Conservation (phyloP, 257 asterid genomes). For the Eucommia ulmoides region DNA sequence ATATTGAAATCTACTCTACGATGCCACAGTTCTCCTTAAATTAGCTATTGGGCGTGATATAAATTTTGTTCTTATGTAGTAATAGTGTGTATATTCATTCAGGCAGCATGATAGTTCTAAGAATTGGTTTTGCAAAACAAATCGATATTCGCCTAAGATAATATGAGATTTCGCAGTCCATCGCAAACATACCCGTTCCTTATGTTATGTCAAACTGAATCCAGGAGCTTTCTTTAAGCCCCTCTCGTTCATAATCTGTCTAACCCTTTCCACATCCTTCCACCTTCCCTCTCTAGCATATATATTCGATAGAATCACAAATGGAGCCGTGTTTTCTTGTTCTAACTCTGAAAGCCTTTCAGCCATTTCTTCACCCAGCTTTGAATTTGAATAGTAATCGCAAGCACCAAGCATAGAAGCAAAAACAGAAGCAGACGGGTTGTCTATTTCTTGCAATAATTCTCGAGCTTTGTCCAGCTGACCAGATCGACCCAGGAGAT, state of each 20-base stretch:
- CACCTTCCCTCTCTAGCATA: constrained; percentile 73
- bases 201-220: constrained; percentile 33
- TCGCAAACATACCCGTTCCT: constrained; percentile 2
- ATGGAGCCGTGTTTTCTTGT: constrained; percentile 61
- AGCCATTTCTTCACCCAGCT: constrained; percentile 55
- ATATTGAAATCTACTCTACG: too few species aligned
- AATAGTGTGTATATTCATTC: too few species aligned
- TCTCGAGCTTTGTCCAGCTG: constrained; percentile 55
- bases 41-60: too few species aligned
- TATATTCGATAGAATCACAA: constrained; percentile 70
- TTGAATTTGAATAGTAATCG: constrained; percentile 36
- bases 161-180: too few species aligned
- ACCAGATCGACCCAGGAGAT: constrained; percentile 74
- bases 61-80: too few species aligned
- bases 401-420: constrained; percentile 70
- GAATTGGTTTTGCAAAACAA: too few species aligned
- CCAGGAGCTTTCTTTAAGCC: constrained; percentile 51
- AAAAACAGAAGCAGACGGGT: constrained; percentile 31
- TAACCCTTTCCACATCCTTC: constrained; percentile 53
- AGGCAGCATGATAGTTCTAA: too few species aligned
- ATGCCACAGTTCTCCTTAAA: too few species aligned
- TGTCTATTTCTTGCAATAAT: constrained; percentile 40
- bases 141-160: too few species aligned
- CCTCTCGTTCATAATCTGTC: constrained; percentile 39
- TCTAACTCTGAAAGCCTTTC: constrained; percentile 43